These are phyloP conservation scores for Aspergillus novoparasiticus DNA, from an alignment of 2,329 filamentous ascomycete genomes.

Conservation along the genomic window DNA sequence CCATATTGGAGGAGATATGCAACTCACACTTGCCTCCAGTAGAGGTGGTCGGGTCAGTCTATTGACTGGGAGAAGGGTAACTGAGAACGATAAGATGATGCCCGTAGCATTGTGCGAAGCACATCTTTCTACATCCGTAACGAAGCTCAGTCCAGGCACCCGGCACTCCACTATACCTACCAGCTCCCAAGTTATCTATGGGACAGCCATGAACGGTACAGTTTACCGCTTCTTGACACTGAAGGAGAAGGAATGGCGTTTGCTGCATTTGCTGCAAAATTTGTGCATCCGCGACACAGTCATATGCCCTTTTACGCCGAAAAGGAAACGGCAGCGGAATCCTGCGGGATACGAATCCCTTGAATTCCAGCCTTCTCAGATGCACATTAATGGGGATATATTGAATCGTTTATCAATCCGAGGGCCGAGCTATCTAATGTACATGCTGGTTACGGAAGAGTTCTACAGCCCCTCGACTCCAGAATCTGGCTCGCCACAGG, in stretches of 20 bases:
- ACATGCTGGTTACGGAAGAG: conserved; percentile 32
- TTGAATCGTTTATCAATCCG: conserved; percentile 57
- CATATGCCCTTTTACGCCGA: conserved; percentile 55
- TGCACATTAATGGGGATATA: conserved; percentile 71
- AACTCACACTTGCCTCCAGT: conserved; percentile 53
- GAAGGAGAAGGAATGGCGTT: conserved; percentile 61
- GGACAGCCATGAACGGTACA: conserved; percentile 69
- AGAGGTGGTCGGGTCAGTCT: conserved; percentile 55
- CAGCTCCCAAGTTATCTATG: conserved; percentile 57
- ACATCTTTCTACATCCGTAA: conserved; percentile 38
- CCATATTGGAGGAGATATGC: conserved; percentile 43
- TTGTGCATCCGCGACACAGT: conserved; percentile 55
- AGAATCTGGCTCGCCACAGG: conserved; percentile 12
- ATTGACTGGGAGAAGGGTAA: conserved; percentile 28
- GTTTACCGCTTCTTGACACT: conserved; percentile 71
- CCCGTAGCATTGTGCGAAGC: conserved; percentile 33
- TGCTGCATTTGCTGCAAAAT: conserved; percentile 75
- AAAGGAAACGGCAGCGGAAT: conserved; percentile 29
- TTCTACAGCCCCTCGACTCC: conserved; percentile 13
- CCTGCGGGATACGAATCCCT: conserved; percentile 43
- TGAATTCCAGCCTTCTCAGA: conserved; percentile 47
- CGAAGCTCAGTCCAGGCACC: conserved; percentile 30
- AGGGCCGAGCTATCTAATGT: conserved; percentile 35
- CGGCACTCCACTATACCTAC: conserved; percentile 18
- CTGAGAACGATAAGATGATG: conserved; percentile 34